Base-by-base conservation (phyloP, 805 yeast species). In the Metschnikowia proteae region DNA sequence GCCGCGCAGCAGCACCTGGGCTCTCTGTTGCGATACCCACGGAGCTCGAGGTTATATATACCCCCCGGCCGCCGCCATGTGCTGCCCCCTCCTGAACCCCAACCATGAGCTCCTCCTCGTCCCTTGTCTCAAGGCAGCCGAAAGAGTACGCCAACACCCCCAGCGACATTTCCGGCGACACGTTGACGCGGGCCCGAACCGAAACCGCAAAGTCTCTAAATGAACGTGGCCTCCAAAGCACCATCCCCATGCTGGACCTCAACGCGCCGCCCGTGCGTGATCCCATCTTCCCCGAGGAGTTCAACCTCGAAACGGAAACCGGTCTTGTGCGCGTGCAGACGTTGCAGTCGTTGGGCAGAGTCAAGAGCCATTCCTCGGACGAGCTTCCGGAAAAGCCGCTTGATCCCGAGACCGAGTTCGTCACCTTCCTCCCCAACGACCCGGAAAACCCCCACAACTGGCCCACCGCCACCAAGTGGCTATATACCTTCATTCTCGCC, bases 381-480 rank as follows among this genome's bases (percentile, higher is more conserved):
- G 75, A 72, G 10, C 60, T 79, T 34, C 87, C 82, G 58, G 39
- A 36, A 11, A 25, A 11, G 1, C 17, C 17, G 8, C 28, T 36
- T 4, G 39, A 36, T 11, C 83, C 83, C 5, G 88, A 83, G 43
- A 77, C 85, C 49, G 92, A 88, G 63, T 87, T 88, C 62, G 97
- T 91, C 48, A 90, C 96, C 0, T 90, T 89, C 64, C 70, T 74
- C 5, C 71, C 82, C 17, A 78, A 80, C 53, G 98, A 91, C 64
- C 95, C 96, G 0, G 92, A 81, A 58, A 91, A 91, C 67, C 97
- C 97, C 28, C 84, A 83, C 61, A 90, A 90, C 66, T 90, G 97
- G 97, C 69, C 78, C 26, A 47, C 70, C 30, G 56, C 58, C 54
- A 47, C 64, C 23, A 80, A 81, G 62, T 83, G 91, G 88, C 3